These are phyloP conservation scores for Corylus americana DNA, from an alignment of 306 rosid genomes.

Conservation along the genomic window DNA sequence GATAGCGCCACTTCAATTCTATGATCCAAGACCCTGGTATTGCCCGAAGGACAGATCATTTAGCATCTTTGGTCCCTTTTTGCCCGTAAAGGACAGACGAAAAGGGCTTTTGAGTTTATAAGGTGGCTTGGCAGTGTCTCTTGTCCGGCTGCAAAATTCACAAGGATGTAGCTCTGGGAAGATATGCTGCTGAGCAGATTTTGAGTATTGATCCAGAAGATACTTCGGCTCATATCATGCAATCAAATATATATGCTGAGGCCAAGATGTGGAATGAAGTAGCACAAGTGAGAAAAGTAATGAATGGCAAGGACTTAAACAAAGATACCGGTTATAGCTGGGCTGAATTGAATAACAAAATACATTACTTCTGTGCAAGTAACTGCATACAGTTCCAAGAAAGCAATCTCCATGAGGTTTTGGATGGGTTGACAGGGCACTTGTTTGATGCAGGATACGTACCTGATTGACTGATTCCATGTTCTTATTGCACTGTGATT, in stretches of 20 bases:
- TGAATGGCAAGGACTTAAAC: background rate
- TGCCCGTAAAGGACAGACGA: background rate
- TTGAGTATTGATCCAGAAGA: slow-evolving; percentile 8
- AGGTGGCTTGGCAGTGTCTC: background rate
- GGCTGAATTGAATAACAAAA: background rate
- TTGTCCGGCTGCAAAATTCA: slow-evolving; percentile 8
- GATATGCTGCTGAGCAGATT: background rate
- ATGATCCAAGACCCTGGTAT: background rate
- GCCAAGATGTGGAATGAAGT: slow-evolving; percentile 4
- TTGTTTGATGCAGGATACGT: slow-evolving; percentile 8
- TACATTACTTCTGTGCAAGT: background rate
- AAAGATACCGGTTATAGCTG: slow-evolving; percentile 10
- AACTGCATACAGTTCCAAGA: background rate
- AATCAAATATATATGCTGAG: background rate
- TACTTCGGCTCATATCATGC: background rate
- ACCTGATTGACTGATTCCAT: background rate
- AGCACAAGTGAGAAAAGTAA: background rate
- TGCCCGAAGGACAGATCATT: background rate
- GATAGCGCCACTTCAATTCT: slow-evolving; percentile 11
- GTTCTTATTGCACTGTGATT: background rate
- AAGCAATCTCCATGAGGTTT: slow-evolving; percentile 9
- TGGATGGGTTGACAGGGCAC: slow-evolving; percentile 11
- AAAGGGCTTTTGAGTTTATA: slow-evolving; percentile 2
- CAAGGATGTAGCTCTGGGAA: background rate
- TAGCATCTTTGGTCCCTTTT: slow-evolving; percentile 8